Percentiles rank a stretch among this genome's conserved stretches.
Conservation (phyloP, 331 rosid genomes). For the Malus hybrid region DNA sequence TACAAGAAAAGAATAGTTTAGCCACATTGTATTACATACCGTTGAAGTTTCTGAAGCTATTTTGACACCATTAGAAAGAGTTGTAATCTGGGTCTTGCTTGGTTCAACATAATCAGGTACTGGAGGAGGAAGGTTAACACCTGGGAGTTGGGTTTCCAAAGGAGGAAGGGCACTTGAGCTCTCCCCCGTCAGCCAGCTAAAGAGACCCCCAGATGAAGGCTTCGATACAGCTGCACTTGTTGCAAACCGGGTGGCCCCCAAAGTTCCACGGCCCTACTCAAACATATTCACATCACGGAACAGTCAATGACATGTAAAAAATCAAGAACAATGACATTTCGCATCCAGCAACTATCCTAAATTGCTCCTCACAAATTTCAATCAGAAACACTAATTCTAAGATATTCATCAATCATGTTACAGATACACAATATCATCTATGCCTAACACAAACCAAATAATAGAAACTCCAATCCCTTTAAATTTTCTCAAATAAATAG, state of each 20-base stretch:
- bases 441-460: background rate
- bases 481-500: background rate
- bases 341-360: background rate
- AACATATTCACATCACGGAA: background rate
- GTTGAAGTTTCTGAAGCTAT: conserved; percentile 69
- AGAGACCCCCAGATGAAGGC: conserved; percentile 52
- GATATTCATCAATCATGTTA: background rate
- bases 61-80: conserved; percentile 71
- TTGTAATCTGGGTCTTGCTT: conserved; percentile 68
- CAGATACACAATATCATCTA: background rate
- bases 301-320: background rate
- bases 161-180: conserved; percentile 49
- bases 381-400: background rate
- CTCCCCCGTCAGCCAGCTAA: conserved; percentile 73
- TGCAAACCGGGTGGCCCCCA: conserved; percentile 50
- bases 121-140: conserved; percentile 48
- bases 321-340: background rate
- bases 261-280: conserved; percentile 44
- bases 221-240: conserved; percentile 51
- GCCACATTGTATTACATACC: conserved; percentile 32
- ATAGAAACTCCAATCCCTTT: background rate
- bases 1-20: background rate
- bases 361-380: background rate
- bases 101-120: conserved; percentile 64
- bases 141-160: conserved; percentile 48